Evolutionary conservation across 108 stramenopile species (phyloP), one percentile per base, ranked within the genome.

Genomic region (Discostella pseudostelligera): DNA sequence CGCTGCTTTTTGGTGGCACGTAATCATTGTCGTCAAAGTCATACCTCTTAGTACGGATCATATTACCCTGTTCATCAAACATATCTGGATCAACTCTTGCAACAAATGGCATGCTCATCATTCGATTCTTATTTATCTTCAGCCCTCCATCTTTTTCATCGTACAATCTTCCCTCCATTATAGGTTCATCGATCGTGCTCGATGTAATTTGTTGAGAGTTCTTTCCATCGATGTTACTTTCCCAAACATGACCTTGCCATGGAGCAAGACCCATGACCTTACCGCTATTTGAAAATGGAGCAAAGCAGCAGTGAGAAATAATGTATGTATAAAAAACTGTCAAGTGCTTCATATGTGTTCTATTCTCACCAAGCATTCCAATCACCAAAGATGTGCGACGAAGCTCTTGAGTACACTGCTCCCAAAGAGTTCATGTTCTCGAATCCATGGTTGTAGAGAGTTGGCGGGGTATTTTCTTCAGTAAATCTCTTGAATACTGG

Each of bases 261-360:
- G 97, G 95, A n/a, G 95, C 94, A 25, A 98, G 65, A 19, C 96
- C 97, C 96, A 97, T 97, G 21, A 97, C 90, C 60, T 97, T 94
- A 13, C 97, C 96, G 55, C 55, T 56, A 20, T 50, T 19, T 22
- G 14, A 17, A 20, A 22, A 26, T 53, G 4, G 42, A 43, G n/a
- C 42, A 43, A n/a, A 43, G n/a, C 42, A n/a, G n/a, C n/a, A 43
- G 42, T 32, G 32, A 32, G 32, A 5, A 3, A 32, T 32, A 32
- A 4, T 32, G 5, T n/a, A 32, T 32, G 32, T 4, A 32, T 32
- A 32, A 32, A n/a, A n/a, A n/a, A n/a, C n/a, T n/a, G n/a, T n/a
- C n/a, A n/a, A n/a, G n/a, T n/a, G n/a, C n/a, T n/a, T n/a, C n/a
- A n/a, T n/a, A n/a, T n/a, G n/a, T n/a, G n/a, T n/a, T n/a, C n/a